Percentiles rank a stretch among this genome's conserved stretches.
Evolutionary conservation across 805 yeast species (phyloP).

Genomic region (Ogataea salicorniae): DNA sequence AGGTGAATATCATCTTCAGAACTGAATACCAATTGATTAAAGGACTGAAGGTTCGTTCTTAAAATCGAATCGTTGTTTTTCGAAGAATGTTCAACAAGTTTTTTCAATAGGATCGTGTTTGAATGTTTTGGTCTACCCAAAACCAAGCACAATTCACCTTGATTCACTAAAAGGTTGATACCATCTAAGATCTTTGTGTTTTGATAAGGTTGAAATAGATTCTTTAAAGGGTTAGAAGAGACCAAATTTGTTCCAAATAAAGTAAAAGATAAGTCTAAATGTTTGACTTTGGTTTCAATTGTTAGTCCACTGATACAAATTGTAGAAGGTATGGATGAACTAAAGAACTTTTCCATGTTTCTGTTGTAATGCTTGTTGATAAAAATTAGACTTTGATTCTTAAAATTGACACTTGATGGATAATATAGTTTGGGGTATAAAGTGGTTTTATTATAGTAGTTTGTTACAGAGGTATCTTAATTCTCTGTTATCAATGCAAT

Average conservation of each 20-base stretch:
- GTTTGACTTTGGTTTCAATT: not conserved
- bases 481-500: no score
- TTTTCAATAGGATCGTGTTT: constrained; percentile 57
- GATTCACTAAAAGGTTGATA: constrained; percentile 29
- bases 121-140: constrained; percentile 72
- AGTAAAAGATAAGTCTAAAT: no score
- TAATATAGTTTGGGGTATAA: no score
- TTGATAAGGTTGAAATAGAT: not conserved
- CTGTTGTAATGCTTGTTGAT: not conserved
- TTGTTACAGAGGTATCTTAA: no score
- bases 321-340: not conserved
- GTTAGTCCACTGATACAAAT: not conserved
- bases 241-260: constrained; percentile 2
- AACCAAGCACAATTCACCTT: constrained; percentile 63
- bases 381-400: not conserved
- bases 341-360: constrained; percentile 1
- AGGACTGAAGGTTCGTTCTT: not conserved
- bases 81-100: constrained; percentile 38
- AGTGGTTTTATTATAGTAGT: no score
- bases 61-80: not conserved
- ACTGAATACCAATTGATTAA: constrained; percentile 41
- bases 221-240: not conserved
- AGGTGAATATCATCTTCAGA: constrained; percentile 59
- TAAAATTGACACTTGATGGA: not conserved
- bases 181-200: constrained; percentile 27